A percentile compares a stretch with the other conserved stretches of the same genome.
These are phyloP conservation scores for Cladosporium sp. DNA, from an alignment of 2,329 filamentous ascomycete genomes.

Conservation along the genomic window DNA sequence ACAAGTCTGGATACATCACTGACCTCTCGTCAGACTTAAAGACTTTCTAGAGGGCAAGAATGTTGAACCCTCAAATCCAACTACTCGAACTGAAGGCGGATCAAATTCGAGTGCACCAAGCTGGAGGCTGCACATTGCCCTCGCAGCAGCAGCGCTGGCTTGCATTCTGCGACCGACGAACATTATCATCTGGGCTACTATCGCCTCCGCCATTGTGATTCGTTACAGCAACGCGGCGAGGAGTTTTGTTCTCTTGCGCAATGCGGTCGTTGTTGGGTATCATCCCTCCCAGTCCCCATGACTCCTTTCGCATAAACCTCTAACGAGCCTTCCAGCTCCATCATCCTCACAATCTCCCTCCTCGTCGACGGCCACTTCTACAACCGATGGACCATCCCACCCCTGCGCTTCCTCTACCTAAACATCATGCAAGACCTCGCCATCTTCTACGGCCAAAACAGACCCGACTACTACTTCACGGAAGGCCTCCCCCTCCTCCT, in stretches of 20 bases:
- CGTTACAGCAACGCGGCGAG: conserved; percentile 32
- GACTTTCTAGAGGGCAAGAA: conserved; percentile 11
- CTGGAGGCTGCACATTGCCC: conserved; percentile 32
- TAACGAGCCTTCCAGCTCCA: neutral
- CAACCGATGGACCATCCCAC: conserved; percentile 80
- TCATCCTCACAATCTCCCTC: conserved; percentile 60
- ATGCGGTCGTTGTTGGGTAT: conserved; percentile 4
- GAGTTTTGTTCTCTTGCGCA: neutral
- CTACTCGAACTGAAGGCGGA: neutral
- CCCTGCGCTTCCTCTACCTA: conserved; percentile 82
- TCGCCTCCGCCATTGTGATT: conserved; percentile 55
- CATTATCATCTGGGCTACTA: conserved; percentile 72
- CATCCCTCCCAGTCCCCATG: neutral
- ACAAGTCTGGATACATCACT: neutral
- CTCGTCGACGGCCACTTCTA: conserved; percentile 76
- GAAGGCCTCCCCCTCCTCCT: conserved; percentile 86
- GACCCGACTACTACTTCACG: conserved; percentile 87
- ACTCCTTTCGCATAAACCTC: neutral
- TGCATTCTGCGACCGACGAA: conserved; percentile 90
- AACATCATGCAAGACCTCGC: conserved; percentile 85
- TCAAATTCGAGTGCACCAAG: neutral
- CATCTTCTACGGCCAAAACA: conserved; percentile 87
- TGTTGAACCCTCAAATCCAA: neutral
- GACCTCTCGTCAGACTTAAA: neutral
- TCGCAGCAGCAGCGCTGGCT: conserved; percentile 74